Percentiles rank a stretch among this genome's conserved stretches.
phyloP scores from a whole-genome alignment of 495 filamentous ascomycete species.

The Tuber melanosporum region DNA sequence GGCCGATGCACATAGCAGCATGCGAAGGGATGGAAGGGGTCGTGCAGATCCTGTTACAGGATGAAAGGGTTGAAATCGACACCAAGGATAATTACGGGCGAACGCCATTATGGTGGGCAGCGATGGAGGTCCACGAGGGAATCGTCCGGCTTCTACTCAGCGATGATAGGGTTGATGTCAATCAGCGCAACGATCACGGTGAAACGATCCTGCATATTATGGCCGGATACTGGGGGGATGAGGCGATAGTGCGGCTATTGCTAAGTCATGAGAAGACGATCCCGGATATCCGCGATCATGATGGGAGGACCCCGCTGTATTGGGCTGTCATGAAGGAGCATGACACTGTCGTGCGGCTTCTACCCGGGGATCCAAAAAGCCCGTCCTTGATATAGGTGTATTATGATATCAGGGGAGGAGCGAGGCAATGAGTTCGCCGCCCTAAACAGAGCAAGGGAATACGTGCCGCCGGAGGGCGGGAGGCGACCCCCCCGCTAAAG shows the following conservation, averaged over 20 bases:
- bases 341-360: background rate
- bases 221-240: background rate
- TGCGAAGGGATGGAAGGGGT: background rate
- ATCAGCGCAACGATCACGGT: background rate
- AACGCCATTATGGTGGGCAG: constrained; percentile 1
- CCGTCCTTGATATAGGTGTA: background rate
- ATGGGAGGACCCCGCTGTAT: constrained; percentile 1
- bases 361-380: background rate
- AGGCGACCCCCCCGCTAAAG: background rate
- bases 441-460: background rate
- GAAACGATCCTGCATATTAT: background rate
- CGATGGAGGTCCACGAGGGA: background rate
- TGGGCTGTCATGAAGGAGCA: constrained; percentile 1
- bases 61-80: background rate
- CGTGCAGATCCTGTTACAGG: background rate
- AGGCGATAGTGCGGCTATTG: background rate
- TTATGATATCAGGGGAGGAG: background rate
- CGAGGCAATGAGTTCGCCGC: background rate
- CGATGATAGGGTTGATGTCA: constrained; percentile 1
- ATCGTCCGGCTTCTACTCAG: background rate
- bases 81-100: background rate
- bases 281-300: background rate
- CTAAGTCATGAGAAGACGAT: background rate
- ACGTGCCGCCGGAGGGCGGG: background rate
- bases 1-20: constrained; percentile 1